Evolutionary conservation across 2,329 filamentous ascomycete genomes (phyloP).

Genomic region (Xylariaceae sp.): DNA sequence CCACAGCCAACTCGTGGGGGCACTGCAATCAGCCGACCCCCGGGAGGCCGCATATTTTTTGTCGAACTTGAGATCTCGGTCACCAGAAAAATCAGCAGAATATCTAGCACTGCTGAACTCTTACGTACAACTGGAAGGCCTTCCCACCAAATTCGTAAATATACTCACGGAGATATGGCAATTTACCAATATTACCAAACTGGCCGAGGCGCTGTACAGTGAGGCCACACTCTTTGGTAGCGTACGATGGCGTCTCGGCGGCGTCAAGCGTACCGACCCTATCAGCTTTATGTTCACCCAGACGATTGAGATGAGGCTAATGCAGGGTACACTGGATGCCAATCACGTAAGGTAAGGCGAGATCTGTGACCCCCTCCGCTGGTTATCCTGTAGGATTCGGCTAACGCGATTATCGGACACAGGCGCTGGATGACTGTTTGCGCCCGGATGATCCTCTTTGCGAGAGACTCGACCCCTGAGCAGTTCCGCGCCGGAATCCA

Average conservation of each 20-base stretch:
- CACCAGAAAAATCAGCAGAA: background rate
- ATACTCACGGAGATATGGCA: conserved; percentile 17
- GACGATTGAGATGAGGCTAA: conserved; percentile 27
- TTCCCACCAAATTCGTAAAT: background rate
- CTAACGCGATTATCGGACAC: background rate
- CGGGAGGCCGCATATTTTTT: background rate
- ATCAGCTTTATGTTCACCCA: background rate
- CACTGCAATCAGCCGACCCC: background rate
- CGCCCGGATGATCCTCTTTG: conserved; percentile 17
- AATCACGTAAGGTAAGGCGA: conserved; percentile 22
- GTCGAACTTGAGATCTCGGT: background rate
- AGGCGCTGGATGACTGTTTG: conserved; percentile 25
- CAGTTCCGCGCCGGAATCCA: conserved; percentile 4
- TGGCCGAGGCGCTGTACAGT: background rate
- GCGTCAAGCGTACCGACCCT: background rate
- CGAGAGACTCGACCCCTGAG: conserved; percentile 43
- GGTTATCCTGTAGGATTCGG: background rate
- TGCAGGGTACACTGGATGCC: conserved; percentile 31
- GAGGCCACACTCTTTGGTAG: background rate
- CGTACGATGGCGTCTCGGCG: conserved; percentile 7
- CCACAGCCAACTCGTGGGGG: background rate
- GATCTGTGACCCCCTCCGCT: background rate
- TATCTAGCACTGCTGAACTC: background rate
- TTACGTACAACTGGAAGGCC: background rate
- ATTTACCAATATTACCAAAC: conserved; percentile 3